These are phyloP conservation scores for Sanghuangporus sanghuang DNA, from an alignment of 1,284 basidiomycete species.

Conservation along the genomic window DNA sequence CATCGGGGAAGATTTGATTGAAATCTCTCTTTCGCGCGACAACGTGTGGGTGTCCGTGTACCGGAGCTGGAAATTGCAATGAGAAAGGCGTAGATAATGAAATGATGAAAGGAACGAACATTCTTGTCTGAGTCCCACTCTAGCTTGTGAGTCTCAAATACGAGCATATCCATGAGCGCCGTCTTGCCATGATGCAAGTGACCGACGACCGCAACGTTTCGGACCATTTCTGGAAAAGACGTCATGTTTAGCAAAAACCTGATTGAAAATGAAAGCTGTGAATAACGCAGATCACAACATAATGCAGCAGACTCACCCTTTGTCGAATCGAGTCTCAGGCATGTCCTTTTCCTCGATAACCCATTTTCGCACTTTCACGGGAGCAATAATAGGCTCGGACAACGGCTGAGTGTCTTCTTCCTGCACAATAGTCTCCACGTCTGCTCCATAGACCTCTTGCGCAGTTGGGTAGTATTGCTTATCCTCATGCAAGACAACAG, in stretches of 20 bases:
- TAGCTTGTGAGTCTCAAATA: constrained; percentile 95
- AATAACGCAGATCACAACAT: background rate
- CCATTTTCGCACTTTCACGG: constrained; percentile 91
- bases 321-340: constrained; percentile 91
- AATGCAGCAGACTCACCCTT: constrained; percentile 57
- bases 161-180: constrained; percentile 92
- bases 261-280: constrained; percentile 7
- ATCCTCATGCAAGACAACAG: constrained; percentile 93
- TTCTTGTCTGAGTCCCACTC: constrained; percentile 89
- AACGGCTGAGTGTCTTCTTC: constrained; percentile 98
- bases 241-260: constrained; percentile 94
- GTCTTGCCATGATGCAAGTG: constrained; percentile 99
- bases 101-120: constrained; percentile 27
- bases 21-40: constrained; percentile 85
- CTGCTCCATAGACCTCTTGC: constrained; percentile 86
- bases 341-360: constrained; percentile 89
- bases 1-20: constrained; percentile 96
- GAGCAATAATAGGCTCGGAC: constrained; percentile 92
- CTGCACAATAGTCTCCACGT: constrained; percentile 95
- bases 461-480: constrained; percentile 98
- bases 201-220: constrained; percentile 92
- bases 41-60: constrained; percentile 96
- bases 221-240: constrained; percentile 89
- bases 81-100: background rate
- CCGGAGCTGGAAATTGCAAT: constrained; percentile 47